phyloP scores from a whole-genome alignment of 2,329 filamentous ascomycete species.

The Ambrosiella cleistominuta region DNA sequence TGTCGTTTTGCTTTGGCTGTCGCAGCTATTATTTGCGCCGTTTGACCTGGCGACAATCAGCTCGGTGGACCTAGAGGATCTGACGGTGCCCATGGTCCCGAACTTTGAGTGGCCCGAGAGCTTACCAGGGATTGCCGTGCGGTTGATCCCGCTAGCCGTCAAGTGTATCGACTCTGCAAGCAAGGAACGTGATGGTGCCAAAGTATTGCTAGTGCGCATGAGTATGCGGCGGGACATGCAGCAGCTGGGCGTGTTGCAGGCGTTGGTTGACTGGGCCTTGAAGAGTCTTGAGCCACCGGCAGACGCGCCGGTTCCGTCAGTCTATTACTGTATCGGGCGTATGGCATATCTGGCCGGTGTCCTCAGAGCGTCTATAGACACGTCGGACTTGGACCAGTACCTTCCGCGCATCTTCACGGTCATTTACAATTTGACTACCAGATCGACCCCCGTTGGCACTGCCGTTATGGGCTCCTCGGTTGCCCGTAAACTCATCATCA shows the following conservation, averaged over 20 bases:
- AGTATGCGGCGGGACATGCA: constrained; percentile 83
- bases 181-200: constrained; percentile 83
- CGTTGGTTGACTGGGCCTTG: constrained; percentile 55
- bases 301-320: constrained; percentile 26
- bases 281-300: constrained; percentile 33
- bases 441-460: constrained; percentile 29
- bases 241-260: constrained; percentile 48
- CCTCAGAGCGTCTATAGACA: constrained; percentile 49
- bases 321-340: constrained; percentile 63
- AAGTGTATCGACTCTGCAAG: constrained; percentile 57
- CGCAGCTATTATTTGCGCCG: constrained; percentile 64
- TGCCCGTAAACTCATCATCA: constrained; percentile 66
- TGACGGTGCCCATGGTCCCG: constrained; percentile 24
- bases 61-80: constrained; percentile 32
- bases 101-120: constrained; percentile 38
- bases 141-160: constrained; percentile 54
- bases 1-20: constrained; percentile 72
- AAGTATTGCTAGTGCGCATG: constrained; percentile 60
- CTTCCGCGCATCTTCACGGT: constrained; percentile 48
- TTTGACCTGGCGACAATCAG: constrained; percentile 86
- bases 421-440: constrained; percentile 40
- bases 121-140: constrained; percentile 51
- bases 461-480: constrained; percentile 54
- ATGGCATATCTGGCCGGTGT: constrained; percentile 66
- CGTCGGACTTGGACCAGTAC: constrained; percentile 53